Conservation (phyloP, 305 asterid genomes). For the Fraxinus ornus region DNA sequence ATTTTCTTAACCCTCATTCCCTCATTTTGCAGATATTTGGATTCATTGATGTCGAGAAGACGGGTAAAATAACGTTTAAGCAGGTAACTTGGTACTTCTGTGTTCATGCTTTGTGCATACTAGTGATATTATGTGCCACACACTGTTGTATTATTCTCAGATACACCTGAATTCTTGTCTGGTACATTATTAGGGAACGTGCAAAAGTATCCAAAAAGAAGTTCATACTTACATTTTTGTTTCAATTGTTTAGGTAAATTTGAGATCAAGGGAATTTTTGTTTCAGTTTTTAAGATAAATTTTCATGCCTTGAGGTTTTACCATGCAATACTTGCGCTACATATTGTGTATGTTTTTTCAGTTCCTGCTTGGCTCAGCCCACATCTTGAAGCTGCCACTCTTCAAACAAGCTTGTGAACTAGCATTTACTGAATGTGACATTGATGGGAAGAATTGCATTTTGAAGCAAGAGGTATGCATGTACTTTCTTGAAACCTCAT, state of each 20-base stretch:
- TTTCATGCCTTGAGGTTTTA: background rate
- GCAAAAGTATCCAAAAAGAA: background rate
- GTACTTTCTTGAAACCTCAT: background rate
- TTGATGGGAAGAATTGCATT: constrained; percentile 45
- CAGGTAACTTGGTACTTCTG: constrained; percentile 34
- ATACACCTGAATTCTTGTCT: background rate
- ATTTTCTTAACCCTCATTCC: background rate
- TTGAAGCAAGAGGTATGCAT: constrained; percentile 59
- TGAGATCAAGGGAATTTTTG: background rate
- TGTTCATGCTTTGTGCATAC: background rate
- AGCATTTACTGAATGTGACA: constrained; percentile 66
- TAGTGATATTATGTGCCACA: background rate
- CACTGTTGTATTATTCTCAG: constrained; percentile 24
- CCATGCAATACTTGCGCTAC: background rate
- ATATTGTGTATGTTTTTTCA: constrained; percentile 29
- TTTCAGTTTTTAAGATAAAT: background rate
- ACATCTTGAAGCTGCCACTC: constrained; percentile 75
- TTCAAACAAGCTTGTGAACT: constrained; percentile 68
- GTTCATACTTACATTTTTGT: background rate
- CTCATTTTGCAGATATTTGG: constrained; percentile 65
- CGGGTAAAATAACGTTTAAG: constrained; percentile 73
- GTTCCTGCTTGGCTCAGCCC: constrained; percentile 90
- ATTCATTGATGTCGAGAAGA: constrained; percentile 69
- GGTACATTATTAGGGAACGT: background rate
- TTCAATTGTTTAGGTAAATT: background rate